A percentile compares a stretch with the other conserved stretches of the same genome.
Evolutionary conservation across 2,329 filamentous ascomycete genomes (phyloP).

Genomic region (Exophiala dermatitidis): DNA sequence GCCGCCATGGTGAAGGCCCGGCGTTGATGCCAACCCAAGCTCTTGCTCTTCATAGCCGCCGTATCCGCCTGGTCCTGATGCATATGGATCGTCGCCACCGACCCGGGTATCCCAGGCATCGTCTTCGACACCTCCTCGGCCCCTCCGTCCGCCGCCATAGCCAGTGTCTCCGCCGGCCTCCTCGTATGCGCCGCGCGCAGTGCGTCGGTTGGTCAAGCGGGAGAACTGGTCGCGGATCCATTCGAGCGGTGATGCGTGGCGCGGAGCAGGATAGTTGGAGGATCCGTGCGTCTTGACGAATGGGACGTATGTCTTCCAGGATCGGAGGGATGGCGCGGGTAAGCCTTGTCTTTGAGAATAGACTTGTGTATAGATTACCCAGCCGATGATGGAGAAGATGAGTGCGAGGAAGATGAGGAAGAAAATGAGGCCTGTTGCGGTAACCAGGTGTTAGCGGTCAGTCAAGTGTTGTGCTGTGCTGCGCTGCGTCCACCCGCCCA

Average conservation of each 20-base stretch:
- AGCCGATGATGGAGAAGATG: constrained; percentile 52
- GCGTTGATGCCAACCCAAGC: constrained; percentile 47
- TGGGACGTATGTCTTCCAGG: constrained; percentile 57
- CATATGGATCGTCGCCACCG: constrained; percentile 51
- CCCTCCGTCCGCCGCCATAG: constrained; percentile 31
- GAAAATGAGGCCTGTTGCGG: constrained; percentile 54
- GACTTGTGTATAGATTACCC: constrained; percentile 64
- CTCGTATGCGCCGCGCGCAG: constrained; percentile 66
- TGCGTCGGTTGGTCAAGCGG: constrained; percentile 58
- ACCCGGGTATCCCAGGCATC: constrained; percentile 81
- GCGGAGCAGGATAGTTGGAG: constrained; percentile 48
- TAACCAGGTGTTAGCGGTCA: background rate
- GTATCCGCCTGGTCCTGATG: constrained; percentile 50
- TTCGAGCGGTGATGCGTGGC: constrained; percentile 56
- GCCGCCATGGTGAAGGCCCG: constrained; percentile 20
- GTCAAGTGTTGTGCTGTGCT: no score
- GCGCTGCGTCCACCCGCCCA: no score
- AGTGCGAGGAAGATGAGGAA: constrained; percentile 62
- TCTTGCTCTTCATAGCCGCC: constrained; percentile 65
- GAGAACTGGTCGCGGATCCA: constrained; percentile 65
- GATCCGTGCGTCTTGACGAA: constrained; percentile 48
- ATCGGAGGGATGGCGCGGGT: constrained; percentile 47
- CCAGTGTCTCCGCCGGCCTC: constrained; percentile 40
- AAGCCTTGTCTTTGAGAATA: constrained; percentile 68
- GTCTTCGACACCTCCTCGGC: constrained; percentile 62